Evolutionary conservation across 768 basidiomycete genomes (phyloP).

Genomic region (Kwoniella newhampshirensis): DNA sequence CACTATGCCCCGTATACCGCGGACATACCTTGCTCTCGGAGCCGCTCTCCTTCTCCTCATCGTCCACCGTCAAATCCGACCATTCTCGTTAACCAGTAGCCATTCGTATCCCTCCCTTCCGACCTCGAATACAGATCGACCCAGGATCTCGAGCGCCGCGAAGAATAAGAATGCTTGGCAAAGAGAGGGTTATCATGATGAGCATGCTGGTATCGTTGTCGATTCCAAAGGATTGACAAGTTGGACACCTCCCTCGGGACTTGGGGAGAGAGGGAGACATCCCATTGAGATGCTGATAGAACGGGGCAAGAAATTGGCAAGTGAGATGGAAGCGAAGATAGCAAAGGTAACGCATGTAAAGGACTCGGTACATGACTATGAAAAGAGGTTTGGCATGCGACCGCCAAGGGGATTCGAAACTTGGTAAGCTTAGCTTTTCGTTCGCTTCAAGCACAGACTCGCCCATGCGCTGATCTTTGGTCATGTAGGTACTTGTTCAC

Average conservation of each 20-base stretch:
- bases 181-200: slow-evolving; percentile 9
- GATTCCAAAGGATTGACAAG: slow-evolving; percentile 24
- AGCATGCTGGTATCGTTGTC: slow-evolving; percentile 3
- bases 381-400: slow-evolving; percentile 28
- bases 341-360: slow-evolving; percentile 24
- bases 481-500: slow-evolving; percentile 37
- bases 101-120: not conserved
- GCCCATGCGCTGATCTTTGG: not conserved
- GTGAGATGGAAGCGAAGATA: slow-evolving; percentile 23
- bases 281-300: slow-evolving; percentile 38
- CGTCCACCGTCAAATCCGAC: slow-evolving; percentile 7
- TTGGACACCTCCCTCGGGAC: slow-evolving; percentile 1
- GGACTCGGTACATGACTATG: slow-evolving; percentile 42
- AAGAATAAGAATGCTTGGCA: slow-evolving; percentile 1
- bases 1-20: not conserved
- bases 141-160: not conserved
- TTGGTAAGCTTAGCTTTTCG: slow-evolving; percentile 23
- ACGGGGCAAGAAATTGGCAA: slow-evolving; percentile 26
- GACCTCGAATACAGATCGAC: not conserved
- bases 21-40: not conserved
- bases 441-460: not conserved
- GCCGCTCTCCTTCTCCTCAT: not conserved
- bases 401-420: slow-evolving; percentile 39
- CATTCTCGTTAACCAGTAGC: not conserved
- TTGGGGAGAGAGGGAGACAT: slow-evolving; percentile 13